A percentile compares a stretch with the other conserved stretches of the same genome.
Evolutionary conservation across 768 basidiomycete genomes (phyloP).

Genomic region (Lactifluus rugatus): DNA sequence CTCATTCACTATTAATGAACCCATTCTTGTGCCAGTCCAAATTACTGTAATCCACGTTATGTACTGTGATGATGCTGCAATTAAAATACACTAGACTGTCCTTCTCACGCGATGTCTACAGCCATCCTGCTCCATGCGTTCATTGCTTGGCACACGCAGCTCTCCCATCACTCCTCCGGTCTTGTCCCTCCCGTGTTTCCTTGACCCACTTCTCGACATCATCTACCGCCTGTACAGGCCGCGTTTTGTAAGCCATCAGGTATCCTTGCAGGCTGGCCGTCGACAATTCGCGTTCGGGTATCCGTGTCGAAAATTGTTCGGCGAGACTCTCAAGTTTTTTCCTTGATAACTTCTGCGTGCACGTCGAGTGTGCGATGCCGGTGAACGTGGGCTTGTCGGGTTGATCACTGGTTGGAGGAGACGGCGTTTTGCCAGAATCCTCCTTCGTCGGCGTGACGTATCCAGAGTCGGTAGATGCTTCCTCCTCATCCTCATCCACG

Average conservation of each 20-base stretch:
- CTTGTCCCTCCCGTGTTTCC: slow-evolving; percentile 28
- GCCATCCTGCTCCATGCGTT: background rate
- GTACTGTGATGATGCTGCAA: too few species aligned
- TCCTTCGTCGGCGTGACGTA: slow-evolving; percentile 17
- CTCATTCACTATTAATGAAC: slow-evolving; percentile 58
- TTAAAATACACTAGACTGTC: slow-evolving; percentile 1
- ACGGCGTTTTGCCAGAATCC: background rate
- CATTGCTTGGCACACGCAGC: background rate
- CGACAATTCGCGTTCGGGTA: slow-evolving; percentile 39
- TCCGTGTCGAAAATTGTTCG: slow-evolving; percentile 39
- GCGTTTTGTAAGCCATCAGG: slow-evolving; percentile 57
- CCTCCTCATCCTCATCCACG: slow-evolving; percentile 22
- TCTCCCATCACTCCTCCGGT: slow-evolving; percentile 18
- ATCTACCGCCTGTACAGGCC: slow-evolving; percentile 46
- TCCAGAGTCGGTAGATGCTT: slow-evolving; percentile 20
- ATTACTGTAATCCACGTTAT: too few species aligned
- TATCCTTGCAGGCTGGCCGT: slow-evolving; percentile 45
- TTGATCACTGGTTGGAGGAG: background rate
- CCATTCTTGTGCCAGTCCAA: too few species aligned
- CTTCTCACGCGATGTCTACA: background rate
- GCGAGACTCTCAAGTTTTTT: slow-evolving; percentile 40
- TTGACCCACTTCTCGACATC: slow-evolving; percentile 41
- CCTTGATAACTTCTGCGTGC: slow-evolving; percentile 33
- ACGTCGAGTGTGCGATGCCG: slow-evolving; percentile 8
- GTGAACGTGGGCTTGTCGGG: background rate